Evolutionary conservation across 1,284 basidiomycete species (phyloP), one percentile per base, ranked within the genome.

Genomic region (Heterobasidion annosum): DNA sequence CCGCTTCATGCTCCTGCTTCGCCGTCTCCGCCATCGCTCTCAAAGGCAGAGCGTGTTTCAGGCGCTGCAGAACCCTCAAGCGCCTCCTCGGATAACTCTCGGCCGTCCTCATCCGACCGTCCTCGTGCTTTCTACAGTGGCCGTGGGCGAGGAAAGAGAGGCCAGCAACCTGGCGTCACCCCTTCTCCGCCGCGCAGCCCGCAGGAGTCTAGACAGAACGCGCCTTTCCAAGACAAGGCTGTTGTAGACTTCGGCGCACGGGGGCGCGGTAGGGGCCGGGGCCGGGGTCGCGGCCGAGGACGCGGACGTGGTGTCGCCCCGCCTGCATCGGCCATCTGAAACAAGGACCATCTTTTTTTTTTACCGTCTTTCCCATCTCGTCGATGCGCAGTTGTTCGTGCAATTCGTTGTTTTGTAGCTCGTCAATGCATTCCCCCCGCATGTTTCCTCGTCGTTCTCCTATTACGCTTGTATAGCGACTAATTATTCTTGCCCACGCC

Each of bases 251-350:
- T 25, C 25, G 25, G 25, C 25, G 25, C 25, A 25, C 25, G 25
- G 25, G 25, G 48, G 16, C 42, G 42, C 9, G 43, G 52, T 4
- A 43, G 51, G 18, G 32, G 37, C 19, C 46, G 37, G 12, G 52
- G 44, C n/a, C 18, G 55, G 12, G 45, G 35, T 16, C 52, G 40
- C 56, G 73, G 69, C 37, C 69, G 70, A 48, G 69, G 74, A 43
- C 70, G 72, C 53, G 71, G 71, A 18, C 68, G 70, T 42, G 70
- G 70, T 15, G 48, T 19, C 10, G 18, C 48, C 5, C 48, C 25
- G 34, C 32, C 34, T n/a, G 46, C 46, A 18, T 25, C 19, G 13
- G 32, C 32, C 8, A 48, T 48, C 8, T 32, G 12, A 15, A 19
- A 13, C 35, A 9, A 32, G 12, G 47, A 35, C 32, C 49, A 40